Evolutionary conservation across 129 eudicot genomes (phyloP).

Genomic region (Helichrysum umbraculigerum): DNA sequence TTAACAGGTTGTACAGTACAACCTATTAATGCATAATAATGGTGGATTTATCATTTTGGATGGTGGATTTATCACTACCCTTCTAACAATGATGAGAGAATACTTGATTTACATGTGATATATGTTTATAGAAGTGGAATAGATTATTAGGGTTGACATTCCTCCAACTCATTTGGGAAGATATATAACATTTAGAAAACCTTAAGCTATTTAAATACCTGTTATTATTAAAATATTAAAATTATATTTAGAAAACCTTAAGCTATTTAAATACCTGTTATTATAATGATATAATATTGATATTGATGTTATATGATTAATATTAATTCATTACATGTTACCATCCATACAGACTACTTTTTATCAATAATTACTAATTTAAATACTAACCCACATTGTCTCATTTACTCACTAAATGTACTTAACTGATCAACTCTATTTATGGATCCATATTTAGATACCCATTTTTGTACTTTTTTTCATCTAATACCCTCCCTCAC

Average conservation of each 20-base stretch:
- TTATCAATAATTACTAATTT: conserved; percentile 22
- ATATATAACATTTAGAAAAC: too few species aligned
- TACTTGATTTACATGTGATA: neutral
- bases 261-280: neutral
- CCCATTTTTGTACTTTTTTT: too few species aligned
- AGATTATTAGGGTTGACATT: conserved; percentile 24
- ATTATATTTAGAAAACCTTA: neutral
- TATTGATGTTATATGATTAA: too few species aligned
- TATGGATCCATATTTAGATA: too few species aligned
- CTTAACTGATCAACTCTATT: neutral
- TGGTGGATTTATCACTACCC: too few species aligned
- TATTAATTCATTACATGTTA: conserved; percentile 10
- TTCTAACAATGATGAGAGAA: neutral
- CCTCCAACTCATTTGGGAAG: conserved; percentile 2
- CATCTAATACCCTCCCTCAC: too few species aligned
- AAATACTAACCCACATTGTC: neutral
- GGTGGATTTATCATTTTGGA: too few species aligned
- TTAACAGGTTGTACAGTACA: too few species aligned
- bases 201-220: too few species aligned
- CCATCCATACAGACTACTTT: conserved; percentile 6
- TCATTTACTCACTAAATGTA: neutral
- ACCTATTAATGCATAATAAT: too few species aligned
- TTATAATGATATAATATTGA: neutral
- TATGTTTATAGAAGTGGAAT: neutral
- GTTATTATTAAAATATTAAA: too few species aligned